phyloP scores from a whole-genome alignment of 805 yeast genomes.

The Candida montana region DNA sequence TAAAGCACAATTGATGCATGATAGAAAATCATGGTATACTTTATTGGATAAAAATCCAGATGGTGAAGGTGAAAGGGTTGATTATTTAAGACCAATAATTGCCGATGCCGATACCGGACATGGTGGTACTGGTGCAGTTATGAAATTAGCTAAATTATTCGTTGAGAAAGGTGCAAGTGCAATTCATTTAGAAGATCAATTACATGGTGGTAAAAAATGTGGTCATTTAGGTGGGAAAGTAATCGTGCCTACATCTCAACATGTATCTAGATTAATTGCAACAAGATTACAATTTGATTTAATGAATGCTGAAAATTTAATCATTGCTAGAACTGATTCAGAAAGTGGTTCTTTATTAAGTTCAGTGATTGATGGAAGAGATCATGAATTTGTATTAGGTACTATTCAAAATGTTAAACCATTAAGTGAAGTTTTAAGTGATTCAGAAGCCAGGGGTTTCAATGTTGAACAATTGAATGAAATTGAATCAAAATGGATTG shows the following conservation, averaged over 20 bases:
- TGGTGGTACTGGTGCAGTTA: conserved; percentile 56
- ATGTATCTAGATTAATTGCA: conserved; percentile 48
- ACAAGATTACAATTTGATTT: conserved; percentile 61
- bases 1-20: conserved; percentile 55
- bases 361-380: conserved; percentile 48
- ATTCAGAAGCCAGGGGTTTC: conserved; percentile 38
- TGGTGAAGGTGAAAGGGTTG: no score
- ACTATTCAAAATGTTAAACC: conserved; percentile 35
- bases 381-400: conserved; percentile 53
- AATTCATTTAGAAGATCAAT: conserved; percentile 59
- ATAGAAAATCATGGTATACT: conserved; percentile 41
- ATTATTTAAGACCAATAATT: conserved; percentile 55
- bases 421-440: conserved; percentile 38
- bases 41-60: conserved; percentile 21
- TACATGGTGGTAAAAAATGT: conserved; percentile 62
- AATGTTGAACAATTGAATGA: conserved; percentile 29
- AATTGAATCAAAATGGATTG: conserved; percentile 45
- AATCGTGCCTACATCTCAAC: conserved; percentile 53
- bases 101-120: conserved; percentile 69
- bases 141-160: conserved; percentile 60
- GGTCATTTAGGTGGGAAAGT: conserved; percentile 62
- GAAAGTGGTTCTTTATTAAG: conserved; percentile 48
- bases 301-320: conserved; percentile 51
- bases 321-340: conserved; percentile 59
- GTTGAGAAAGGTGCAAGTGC: conserved; percentile 67